phyloP scores from a whole-genome alignment of 768 basidiomycete genomes.

The Termitomyces sp. region DNA sequence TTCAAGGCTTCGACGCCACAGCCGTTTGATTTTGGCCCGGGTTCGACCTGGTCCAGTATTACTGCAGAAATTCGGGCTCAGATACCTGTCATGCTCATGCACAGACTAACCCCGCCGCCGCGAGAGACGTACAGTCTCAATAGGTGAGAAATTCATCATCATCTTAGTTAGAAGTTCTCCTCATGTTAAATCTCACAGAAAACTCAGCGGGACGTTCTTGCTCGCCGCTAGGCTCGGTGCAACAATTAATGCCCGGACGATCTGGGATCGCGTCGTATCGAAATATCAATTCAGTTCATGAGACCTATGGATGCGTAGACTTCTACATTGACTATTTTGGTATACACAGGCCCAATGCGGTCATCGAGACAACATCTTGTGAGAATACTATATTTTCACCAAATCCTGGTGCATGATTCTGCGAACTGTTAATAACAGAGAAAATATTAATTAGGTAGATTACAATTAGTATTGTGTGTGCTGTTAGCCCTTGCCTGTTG shows the following conservation, averaged over 20 bases:
- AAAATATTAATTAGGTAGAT: too few relatives aligned
- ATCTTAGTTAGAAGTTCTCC: background rate
- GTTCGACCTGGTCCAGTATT: conserved; percentile 60
- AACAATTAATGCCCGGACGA: conserved; percentile 59
- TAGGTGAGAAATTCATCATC: conserved; percentile 39
- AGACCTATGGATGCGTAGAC: background rate
- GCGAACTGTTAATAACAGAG: background rate
- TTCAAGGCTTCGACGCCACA: conserved; percentile 64
- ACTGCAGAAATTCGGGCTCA: conserved; percentile 71
- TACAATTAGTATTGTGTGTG: too few relatives aligned
- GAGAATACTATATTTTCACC: background rate
- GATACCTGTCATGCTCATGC: conserved; percentile 87
- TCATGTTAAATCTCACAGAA: conserved; percentile 34
- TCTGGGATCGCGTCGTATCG: conserved; percentile 71
- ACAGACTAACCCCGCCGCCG: conserved; percentile 89
- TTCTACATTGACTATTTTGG: background rate
- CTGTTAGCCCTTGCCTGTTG: too few relatives aligned
- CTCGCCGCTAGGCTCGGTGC: conserved; percentile 74
- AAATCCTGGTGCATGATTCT: background rate
- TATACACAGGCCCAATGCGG: background rate
- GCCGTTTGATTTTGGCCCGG: conserved; percentile 76
- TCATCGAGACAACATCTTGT: background rate
- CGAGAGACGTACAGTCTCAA: conserved; percentile 94
- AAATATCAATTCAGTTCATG: conserved; percentile 23
- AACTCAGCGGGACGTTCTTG: conserved; percentile 79